Base-by-base conservation (phyloP, 768 basidiomycete species). In the Russula compacta region DNA sequence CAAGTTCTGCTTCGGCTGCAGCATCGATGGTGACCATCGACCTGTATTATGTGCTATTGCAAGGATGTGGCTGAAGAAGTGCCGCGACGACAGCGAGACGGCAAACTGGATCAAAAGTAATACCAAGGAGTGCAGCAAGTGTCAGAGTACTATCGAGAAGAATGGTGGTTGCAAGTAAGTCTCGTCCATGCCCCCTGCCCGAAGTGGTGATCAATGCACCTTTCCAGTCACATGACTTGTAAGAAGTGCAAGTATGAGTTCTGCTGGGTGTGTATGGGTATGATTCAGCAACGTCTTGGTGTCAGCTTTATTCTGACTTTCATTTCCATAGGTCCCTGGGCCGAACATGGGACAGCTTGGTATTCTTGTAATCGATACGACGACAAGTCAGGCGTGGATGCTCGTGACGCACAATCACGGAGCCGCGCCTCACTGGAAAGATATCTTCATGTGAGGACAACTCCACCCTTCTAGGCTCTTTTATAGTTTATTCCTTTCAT, bases 21-120 rank as follows among this genome's bases (percentile, higher is more conserved):
- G 83, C 47, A 82, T 92, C 66, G 88, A 93, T 69, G 82, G 79
- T 65, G 93, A 95, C 71, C 97, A 99, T 71, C 82, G 92, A 35
- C 97, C 97, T 0, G 85, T 97, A 47, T 80, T 97, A 51, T 99
- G 97, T 73, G 78, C 74, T 6, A 87, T 95, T 24, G 91, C 94
- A 64, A 86, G 80, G 77, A 81, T 93, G 79, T 99, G 97, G 97
- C 74, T 95, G 69, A 91, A 88, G 82, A 98, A 99, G 74, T 98
- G 97, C 73, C 83, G 85, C 53, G 97, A 99, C 72, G 97, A 99
- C 71, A 91, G 88, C 64, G 97, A 99, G 76, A 99, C 97, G 17
- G 92, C 94, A 29, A 98, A 99, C 73, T 99, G 97, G 97, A 93
- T 99, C 78, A 93, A 92, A 82, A 97, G 94, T 65, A 98, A 99